Base-by-base conservation (phyloP, 2,329 filamentous ascomycete genomes). In the Aspergillus pseudoglaucus region DNA sequence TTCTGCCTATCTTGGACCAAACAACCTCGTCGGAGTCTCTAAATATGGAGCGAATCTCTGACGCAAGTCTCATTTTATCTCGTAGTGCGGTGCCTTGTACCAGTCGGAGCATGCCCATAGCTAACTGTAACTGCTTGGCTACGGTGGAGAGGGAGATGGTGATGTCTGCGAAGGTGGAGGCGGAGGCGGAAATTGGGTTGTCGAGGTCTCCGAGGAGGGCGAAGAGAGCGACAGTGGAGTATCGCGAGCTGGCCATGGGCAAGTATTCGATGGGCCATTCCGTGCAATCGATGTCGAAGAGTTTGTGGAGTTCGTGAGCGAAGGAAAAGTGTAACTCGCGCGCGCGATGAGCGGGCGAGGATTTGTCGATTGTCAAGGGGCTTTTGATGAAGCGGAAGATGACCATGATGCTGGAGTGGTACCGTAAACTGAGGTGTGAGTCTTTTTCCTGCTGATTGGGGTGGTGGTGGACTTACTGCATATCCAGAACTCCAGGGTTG, bases 401-500 rank as follows among this genome's bases (percentile, higher is more conserved):
- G 5, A 54, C 44, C 38, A 65, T 55, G 4, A 63, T 47, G 6
- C 59, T 47, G 14, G 55, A 42, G 67, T 22, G 56, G 32, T 63
- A 65, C 30, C 65, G 54, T 50, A 67, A 63, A 42, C 65, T 68
- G 22, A 4, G 15, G 4, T 18, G 37, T 18, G 9, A 23, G 27
- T 32, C 27, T 4, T 9, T 20, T 14, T 4, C 7, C 3, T 22
- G 4, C 22, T 22, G 6, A 22, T 6, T 5, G 22, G 22, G 22
- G 3, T 22, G 22, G 22, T 22, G 22, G 6, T 23, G 39, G 12
- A 14, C 45, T 38, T 25, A 50, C 48, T 47, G 45, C 15, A 51
- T 10, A 2, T 45, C 38, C 33, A 48, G 32, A 6, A 44, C 38
- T 6, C 23, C 32, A 4, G 46, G 42, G 30, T 35, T 15, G 12